Evolutionary conservation across 2,329 filamentous ascomycete species (phyloP).

Genomic region (Colletotrichum neosansevieriae): DNA sequence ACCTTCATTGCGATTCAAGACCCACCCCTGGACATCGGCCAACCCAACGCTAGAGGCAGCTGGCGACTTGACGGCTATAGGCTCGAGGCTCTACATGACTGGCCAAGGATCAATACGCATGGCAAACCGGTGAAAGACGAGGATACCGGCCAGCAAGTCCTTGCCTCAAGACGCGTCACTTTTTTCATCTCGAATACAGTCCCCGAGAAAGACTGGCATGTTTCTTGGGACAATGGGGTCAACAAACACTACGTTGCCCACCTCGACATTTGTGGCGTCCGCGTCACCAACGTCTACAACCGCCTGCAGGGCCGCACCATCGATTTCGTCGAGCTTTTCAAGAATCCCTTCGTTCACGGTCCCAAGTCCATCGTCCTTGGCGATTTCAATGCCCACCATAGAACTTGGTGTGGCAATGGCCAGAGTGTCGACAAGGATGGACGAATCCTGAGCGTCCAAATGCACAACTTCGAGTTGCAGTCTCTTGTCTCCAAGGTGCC

Average conservation of each 20-base stretch:
- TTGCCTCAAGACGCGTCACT: background rate
- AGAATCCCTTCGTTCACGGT: background rate
- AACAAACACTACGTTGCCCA: background rate
- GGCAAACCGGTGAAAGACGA: background rate
- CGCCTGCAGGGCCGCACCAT: background rate
- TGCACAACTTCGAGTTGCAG: background rate
- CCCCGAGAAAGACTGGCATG: background rate
- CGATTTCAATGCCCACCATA: background rate
- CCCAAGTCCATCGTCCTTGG: background rate
- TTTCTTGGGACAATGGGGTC: background rate
- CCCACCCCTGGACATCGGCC: too few relatives aligned
- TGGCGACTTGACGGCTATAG: too few relatives aligned
- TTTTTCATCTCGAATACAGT: background rate
- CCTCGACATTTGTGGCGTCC: background rate
- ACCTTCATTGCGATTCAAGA: too few relatives aligned
- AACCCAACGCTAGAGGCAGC: too few relatives aligned
- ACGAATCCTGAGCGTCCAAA: rapidly evolving
- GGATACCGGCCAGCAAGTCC: background rate
- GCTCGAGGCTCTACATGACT: too few relatives aligned
- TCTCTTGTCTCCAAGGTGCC: too few relatives aligned
- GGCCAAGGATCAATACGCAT: too few relatives aligned
- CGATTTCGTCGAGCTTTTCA: background rate
- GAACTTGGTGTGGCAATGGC: background rate
- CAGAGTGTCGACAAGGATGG: background rate
- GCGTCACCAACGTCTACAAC: background rate